Conservation (phyloP, 768 basidiomycete species). For the Cystofilobasidium macerans region DNA sequence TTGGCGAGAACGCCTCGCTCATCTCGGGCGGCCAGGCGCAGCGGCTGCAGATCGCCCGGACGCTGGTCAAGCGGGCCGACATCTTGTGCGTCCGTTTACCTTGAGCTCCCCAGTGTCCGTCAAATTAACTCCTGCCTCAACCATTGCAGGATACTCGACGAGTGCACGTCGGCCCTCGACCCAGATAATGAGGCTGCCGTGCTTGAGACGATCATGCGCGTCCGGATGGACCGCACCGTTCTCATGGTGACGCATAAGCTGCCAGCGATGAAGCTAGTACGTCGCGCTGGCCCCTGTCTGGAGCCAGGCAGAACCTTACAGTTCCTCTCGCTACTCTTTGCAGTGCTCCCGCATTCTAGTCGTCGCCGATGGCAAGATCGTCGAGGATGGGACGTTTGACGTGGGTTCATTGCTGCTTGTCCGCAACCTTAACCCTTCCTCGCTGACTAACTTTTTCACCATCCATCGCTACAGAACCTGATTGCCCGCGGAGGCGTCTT, state of each 20-base stretch:
- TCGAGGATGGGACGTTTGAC: constrained; percentile 67
- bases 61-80: constrained; percentile 60
- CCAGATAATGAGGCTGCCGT: constrained; percentile 70
- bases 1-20: constrained; percentile 84
- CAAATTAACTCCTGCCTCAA: too few relatives aligned
- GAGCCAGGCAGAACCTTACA: not conserved
- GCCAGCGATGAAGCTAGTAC: constrained; percentile 63
- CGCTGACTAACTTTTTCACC: too few relatives aligned
- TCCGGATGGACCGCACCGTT: constrained; percentile 61
- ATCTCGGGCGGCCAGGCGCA: constrained; percentile 94
- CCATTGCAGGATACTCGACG: constrained; percentile 55
- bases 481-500: constrained; percentile 4
- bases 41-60: constrained; percentile 79
- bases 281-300: not conserved
- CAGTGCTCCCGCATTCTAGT: constrained; percentile 75
- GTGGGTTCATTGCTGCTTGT: constrained; percentile 39
- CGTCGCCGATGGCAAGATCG: constrained; percentile 62
- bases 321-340: not conserved
- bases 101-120: too few relatives aligned
- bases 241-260: constrained; percentile 90
- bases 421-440: not conserved
- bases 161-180: constrained; percentile 90
- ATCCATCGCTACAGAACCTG: not conserved
- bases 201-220: constrained; percentile 58
- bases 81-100: constrained; percentile 48